phyloP scores from a whole-genome alignment of 1,139 yeast genomes.

The Magnusiomyces sp. region DNA sequence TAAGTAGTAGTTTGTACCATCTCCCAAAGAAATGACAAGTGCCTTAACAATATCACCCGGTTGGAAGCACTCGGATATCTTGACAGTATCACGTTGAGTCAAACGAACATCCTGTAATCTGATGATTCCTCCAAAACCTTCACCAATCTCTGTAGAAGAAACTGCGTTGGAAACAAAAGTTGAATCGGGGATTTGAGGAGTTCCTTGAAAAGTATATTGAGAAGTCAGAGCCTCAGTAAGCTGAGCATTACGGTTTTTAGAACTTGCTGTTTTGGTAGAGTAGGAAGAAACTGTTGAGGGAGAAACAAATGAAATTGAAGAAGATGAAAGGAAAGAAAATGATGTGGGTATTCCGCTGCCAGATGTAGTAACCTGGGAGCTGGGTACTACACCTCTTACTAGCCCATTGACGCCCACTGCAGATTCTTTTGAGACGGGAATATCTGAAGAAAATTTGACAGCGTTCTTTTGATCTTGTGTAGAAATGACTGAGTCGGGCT shows the following conservation, averaged over 20 bases:
- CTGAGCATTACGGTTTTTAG: no score
- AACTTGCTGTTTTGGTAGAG: conserved; percentile 8
- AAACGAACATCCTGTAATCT: conserved; percentile 84
- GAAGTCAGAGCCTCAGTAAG: no score
- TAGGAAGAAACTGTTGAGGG: no score
- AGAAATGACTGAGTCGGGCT: neutral
- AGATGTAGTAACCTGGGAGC: conserved; percentile 8
- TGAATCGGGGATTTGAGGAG: conserved; percentile 26
- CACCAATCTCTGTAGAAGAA: conserved; percentile 66
- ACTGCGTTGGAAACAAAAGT: conserved; percentile 46
- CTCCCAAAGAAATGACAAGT: conserved; percentile 69
- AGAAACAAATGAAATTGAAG: no score
- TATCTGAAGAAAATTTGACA: neutral
- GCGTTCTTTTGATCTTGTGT: neutral
- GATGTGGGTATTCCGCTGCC: neutral
- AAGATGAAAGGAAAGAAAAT: neutral
- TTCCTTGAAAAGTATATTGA: conserved; percentile 12
- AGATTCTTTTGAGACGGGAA: conserved; percentile 47
- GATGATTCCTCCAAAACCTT: conserved; percentile 82
- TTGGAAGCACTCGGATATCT: conserved; percentile 65
- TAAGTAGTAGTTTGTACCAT: conserved; percentile 82
- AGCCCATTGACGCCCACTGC: conserved; percentile 62
- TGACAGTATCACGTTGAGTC: conserved; percentile 83
- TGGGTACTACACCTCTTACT: conserved; percentile 23
- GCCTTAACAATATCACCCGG: conserved; percentile 95